Base-by-base conservation (phyloP, 2,329 filamentous ascomycete genomes). In the Diaporthe aspalathi region DNA sequence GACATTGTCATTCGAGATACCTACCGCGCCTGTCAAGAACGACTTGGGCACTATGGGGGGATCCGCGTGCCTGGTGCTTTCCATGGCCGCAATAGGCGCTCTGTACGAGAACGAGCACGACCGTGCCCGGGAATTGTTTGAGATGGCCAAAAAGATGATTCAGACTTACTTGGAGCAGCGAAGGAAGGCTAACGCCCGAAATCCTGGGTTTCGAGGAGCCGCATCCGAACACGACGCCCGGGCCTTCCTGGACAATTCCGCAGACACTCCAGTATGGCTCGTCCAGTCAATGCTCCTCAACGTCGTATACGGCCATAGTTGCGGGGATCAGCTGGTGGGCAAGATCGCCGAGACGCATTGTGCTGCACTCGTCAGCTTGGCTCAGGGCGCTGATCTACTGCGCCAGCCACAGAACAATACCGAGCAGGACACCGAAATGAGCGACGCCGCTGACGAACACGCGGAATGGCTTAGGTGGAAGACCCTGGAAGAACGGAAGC, bases 281-380 rank as follows among this genome's bases (percentile, higher is more conserved):
- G 94, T 98, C 20, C 96, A 98, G 81, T 94, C 95, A 0, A 98
- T 98, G 95, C 85, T 98, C 11, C 87, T 99, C 65, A 98, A 97
- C 79, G 93, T 98, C 47, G 93, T 98, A 20, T 98, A 97, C 79
- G 95, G 95, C 17, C 94, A 98, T 80, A 97, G 97, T 75, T 97
- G 94, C 79, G 94, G 93, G 47, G 95, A 98, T 80, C 95, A 97
- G 83, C 92, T 91, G 68, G 93, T 94, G 27, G 94, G 93, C 72
- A 94, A 98, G 79, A 97, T 97, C 77, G 95, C 95, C 1, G 95
- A 92, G 74, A 97, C 93, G 1, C 95, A 98, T 79, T 97, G 94
- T 79, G 93, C 94, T 9, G 94, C 95, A 24, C 84, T 99, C 52
- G 94, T 98, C 67, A 97, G 94, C 79, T 89, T 99, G 66, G 94